Conservation (phyloP, 1,284 basidiomycete genomes). For the Puccinia coronata region DNA sequence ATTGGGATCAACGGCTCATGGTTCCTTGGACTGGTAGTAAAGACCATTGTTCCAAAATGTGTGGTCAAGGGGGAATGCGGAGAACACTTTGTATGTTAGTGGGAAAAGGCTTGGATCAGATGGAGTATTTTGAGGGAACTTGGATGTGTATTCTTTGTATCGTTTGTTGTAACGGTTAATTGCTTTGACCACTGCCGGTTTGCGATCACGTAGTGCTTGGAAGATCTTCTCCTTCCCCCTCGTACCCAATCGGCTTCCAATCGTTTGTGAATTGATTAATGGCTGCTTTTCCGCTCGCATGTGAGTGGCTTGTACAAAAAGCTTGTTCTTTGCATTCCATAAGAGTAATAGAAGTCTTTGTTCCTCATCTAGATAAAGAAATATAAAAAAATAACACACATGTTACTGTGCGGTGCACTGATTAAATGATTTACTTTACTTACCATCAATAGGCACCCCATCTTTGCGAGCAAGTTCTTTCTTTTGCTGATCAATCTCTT, state of each 20-base stretch:
- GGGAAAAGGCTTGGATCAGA: not conserved
- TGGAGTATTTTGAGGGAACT: not conserved
- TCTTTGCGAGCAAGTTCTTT: no score
- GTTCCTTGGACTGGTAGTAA: not conserved
- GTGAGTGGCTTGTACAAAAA: not conserved
- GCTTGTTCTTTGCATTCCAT: not conserved
- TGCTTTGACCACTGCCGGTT: not conserved
- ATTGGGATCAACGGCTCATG: not conserved
- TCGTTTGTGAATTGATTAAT: not conserved
- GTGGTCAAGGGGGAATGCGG: not conserved
- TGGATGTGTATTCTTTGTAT: not conserved
- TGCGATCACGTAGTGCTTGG: not conserved
- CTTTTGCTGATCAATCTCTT: no score
- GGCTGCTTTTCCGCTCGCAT: not conserved
- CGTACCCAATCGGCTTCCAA: not conserved
- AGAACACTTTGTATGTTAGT: not conserved
- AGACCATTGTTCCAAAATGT: not conserved
- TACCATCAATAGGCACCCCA: no score
- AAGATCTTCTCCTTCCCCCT: not conserved
- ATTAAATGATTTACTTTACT: no score
- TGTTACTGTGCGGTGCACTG: no score
- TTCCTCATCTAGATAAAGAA: not conserved
- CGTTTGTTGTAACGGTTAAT: not conserved
- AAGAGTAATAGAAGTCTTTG: not conserved
- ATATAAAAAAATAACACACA: not conserved